Base-by-base conservation (phyloP, 164 flowering plant genomes). In the Nymphaea thermarum region DNA sequence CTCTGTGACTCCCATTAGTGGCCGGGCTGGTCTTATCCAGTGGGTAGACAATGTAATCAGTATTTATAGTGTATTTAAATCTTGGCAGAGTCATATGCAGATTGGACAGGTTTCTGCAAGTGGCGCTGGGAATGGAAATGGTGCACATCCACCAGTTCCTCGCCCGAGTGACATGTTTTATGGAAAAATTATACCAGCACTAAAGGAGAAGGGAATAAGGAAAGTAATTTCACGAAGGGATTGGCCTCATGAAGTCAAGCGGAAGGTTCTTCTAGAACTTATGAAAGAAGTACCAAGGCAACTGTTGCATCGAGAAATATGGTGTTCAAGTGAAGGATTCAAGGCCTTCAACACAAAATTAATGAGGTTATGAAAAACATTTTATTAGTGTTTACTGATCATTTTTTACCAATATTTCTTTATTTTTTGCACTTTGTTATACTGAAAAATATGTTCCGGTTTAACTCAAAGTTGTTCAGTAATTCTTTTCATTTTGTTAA, bases 311-410 rank as follows among this genome's bases (percentile, higher is more conserved):
- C 97, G 87, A 70, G 98, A 94, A 77, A 85, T 94, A 65, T 94
- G 98, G 98, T 94, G 98, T 80, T 85, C 97, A 60, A 91, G 98
- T 82, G 97, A 87, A 80, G 96, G 96, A 67, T 94, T 91, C 75
- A 94, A 80, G 77, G 93, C 96, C 71, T 94, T 94, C 81, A 88
- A 86, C 81, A 86, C 85, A 69, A 94, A 89, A 71, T 70, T 87
- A 78, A 94, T 82, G 74, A 91, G 98, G 98, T 91, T 75, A 47
- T 47, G 7, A 47, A 6, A 47, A 47, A 47, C 55, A 47, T 47
- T 12, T 47, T 12, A 6, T 47, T 47, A 5, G 55, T 47, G 55
- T 47, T 47, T 25, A 25, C 55, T 4, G 5, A 6, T 47, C 55
- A 47, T 47, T 12, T 47, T 47, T 47, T 12, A 6, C 12, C 5